phyloP scores from a whole-genome alignment of 1,284 basidiomycete species.

The Binderoboletus segoi region DNA sequence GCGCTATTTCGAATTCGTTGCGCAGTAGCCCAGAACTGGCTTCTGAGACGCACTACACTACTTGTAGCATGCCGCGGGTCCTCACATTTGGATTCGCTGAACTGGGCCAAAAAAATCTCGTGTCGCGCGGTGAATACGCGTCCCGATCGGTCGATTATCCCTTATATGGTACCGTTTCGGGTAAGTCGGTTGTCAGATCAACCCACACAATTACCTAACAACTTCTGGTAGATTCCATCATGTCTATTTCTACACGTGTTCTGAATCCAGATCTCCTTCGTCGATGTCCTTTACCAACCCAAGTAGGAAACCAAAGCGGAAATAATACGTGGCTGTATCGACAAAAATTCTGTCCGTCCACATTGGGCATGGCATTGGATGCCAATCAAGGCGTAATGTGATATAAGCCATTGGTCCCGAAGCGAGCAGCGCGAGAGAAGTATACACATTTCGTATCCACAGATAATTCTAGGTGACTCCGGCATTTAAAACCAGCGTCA shows the following conservation, averaged over 20 bases:
- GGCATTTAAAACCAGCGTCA: constrained; percentile 15
- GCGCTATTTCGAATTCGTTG: too few species aligned
- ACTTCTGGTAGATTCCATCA: neutral
- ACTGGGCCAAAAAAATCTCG: too few species aligned
- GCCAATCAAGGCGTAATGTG: neutral
- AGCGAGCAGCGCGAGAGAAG: constrained; percentile 1
- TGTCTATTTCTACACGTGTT: neutral
- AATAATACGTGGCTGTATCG: neutral
- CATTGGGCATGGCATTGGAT: neutral
- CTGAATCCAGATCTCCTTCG: neutral
- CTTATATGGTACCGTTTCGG: too few species aligned
- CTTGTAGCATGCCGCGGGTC: too few species aligned
- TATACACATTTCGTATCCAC: neutral
- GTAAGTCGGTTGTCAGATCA: neutral
- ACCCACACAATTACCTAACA: neutral
- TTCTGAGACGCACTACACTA: too few species aligned
- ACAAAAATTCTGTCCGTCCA: constrained; percentile 4
- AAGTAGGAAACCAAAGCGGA: neutral
- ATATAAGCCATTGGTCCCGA: constrained; percentile 5
- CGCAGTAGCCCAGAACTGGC: too few species aligned
- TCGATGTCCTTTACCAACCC: neutral
- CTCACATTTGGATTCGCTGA: too few species aligned
- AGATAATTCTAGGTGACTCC: neutral
- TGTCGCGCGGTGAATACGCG: too few species aligned
- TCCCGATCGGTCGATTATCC: too few species aligned